Percentiles rank a stretch among this genome's conserved stretches.
phyloP scores from a whole-genome alignment of 73 alveolate species.

The Blepharisma stoltei region DNA sequence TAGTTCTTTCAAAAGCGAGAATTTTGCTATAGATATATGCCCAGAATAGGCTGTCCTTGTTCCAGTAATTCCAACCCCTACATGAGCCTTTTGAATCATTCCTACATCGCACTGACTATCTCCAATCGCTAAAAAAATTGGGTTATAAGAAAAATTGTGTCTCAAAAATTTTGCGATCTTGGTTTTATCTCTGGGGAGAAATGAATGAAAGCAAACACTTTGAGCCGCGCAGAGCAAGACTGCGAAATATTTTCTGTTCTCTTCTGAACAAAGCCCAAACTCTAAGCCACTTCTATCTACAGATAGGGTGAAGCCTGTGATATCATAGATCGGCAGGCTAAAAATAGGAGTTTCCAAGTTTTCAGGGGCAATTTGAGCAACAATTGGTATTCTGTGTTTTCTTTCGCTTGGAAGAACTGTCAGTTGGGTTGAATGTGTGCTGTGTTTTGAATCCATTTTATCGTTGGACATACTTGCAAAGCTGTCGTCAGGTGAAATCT shows the following conservation, averaged over 20 bases:
- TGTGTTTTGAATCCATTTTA: no score
- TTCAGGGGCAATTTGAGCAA: no score
- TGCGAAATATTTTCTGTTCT: neutral
- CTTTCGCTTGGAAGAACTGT: no score
- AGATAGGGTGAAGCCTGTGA: no score
- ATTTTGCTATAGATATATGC: neutral
- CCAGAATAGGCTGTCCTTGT: neutral
- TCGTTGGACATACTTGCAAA: no score
- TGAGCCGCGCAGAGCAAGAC: conserved; percentile 17
- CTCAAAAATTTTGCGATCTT: neutral
- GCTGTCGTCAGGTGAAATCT: no score
- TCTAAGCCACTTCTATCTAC: conserved; percentile 26
- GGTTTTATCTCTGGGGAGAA: neutral
- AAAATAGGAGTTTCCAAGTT: no score
- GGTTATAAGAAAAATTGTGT: neutral
- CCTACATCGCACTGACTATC: conserved; percentile 5
- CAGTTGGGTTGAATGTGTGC: no score
- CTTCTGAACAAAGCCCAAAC: conserved; percentile 6
- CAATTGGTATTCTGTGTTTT: no score
- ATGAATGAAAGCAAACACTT: conserved; percentile 26
- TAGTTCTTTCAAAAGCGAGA: conserved; percentile 8
- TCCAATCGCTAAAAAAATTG: neutral
- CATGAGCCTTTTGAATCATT: conserved; percentile 12
- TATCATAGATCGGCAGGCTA: no score
- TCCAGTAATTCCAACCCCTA: conserved; percentile 11